phyloP scores from a whole-genome alignment of 495 filamentous ascomycete genomes.

The Articulospora tetracladia region DNA sequence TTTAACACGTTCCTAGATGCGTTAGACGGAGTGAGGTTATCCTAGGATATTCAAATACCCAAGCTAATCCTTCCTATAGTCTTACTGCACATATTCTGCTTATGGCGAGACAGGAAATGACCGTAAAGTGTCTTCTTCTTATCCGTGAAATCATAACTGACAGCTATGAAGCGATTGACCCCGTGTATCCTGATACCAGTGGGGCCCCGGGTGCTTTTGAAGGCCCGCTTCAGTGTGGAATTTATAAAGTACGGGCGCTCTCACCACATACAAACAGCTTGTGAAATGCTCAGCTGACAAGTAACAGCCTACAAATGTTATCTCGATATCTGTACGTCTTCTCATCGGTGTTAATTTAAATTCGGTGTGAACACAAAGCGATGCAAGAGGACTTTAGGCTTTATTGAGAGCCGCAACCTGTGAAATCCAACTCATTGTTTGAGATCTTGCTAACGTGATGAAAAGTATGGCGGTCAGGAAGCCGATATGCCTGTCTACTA shows the following conservation, averaged over 20 bases:
- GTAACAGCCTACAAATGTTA: conserved; percentile 45
- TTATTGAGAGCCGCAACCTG: not conserved
- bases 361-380: no score
- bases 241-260: conserved; percentile 31
- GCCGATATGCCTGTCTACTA: conserved; percentile 47
- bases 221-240: conserved; percentile 57
- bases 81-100: conserved; percentile 52
- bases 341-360: no score
- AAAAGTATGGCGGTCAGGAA: conserved; percentile 35
- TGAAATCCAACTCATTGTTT: no score
- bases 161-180: conserved; percentile 32
- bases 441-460: not conserved
- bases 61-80: conserved; percentile 57
- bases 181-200: conserved; percentile 51
- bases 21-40: conserved; percentile 53
- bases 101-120: conserved; percentile 35
- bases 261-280: not conserved
- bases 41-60: not conserved
- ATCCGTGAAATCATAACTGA: not conserved
- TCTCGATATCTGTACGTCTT: conserved; percentile 51
- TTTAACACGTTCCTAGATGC: conserved; percentile 54
- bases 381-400: no score
- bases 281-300: not conserved
- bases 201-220: conserved; percentile 49
- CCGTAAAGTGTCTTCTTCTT: conserved; percentile 24